Base-by-base conservation (phyloP, 441 rosid genomes). In the Pelargonium australe region DNA sequence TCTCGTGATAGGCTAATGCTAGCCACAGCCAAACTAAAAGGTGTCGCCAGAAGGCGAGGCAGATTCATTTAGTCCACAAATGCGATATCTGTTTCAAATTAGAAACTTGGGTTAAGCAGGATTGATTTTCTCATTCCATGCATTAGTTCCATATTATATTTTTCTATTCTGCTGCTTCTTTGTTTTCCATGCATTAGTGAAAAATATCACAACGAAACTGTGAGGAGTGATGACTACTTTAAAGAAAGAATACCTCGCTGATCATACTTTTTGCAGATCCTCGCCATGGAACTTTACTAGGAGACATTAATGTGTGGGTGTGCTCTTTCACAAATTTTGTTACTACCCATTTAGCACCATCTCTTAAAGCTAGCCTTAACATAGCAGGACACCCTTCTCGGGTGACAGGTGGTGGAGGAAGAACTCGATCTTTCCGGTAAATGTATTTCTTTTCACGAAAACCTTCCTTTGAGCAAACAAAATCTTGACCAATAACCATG, bases 401-500 rank as follows among this genome's bases (percentile, higher is more conserved):
- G 14, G 88, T 80, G 41, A 80, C 37, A 7, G 88, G 82, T 7
- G 86, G 83, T 7, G 88, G 86, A 70, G 83, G 86, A 71, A 85
- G 86, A 75, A 85, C 78, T 71, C 85, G 77, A 57, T 85, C 86
- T 75, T 79, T 80, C 81, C 86, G 75, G 65, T 78, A 79, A 44
- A 80, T 68, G 70, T 85, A 82, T 69, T 82, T 84, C 82, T 84
- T 84, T 55, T 82, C 87, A 9, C 87, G 87, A 65, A 79, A 84
- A 4, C 87, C 85, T 74, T 84, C 87, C 70, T 80, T 84, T 4
- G 85, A 82, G 74, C 87, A 84, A 66, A 84, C 88, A 77, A 82
- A 84, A 79, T 84, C 88, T 78, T 84, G 85, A 64, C 88, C 85
- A 17, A 84, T 84, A 47, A 82, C 84, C 64, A 66, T 63, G 31